These are phyloP conservation scores for Gyromitra esculenta DNA, from an alignment of 2,329 filamentous ascomycete genomes.

Conservation along the genomic window DNA sequence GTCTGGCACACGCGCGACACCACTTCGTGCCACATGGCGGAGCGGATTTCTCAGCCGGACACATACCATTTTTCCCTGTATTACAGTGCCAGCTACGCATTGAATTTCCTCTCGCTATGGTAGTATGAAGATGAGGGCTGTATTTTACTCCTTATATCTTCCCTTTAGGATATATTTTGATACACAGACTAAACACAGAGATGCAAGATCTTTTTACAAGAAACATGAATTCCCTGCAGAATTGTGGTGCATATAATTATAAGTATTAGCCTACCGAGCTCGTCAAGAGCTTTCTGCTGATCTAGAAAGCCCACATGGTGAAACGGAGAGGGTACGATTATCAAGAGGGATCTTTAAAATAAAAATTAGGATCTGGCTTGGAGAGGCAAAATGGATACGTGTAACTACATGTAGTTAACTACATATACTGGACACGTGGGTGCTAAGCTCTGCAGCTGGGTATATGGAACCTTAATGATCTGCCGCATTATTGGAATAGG, in stretches of 20 bases:
- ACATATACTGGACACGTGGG: constrained; percentile 24
- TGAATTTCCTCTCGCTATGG: not conserved
- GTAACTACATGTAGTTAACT: not conserved
- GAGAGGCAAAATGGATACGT: not conserved
- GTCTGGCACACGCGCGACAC: constrained; percentile 6
- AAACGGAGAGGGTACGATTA: not conserved
- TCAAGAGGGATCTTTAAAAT: not conserved
- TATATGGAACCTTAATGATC: not conserved
- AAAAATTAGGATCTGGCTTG: not conserved
- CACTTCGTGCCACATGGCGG: constrained; percentile 11
- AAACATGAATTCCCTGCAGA: not conserved
- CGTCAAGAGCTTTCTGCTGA: not conserved
- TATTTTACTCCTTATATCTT: constrained; percentile 1
- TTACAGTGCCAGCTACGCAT: not conserved
- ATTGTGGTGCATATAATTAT: not conserved
- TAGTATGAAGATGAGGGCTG: not conserved
- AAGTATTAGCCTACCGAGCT: not conserved
- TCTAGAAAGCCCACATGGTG: not conserved
- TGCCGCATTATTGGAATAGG: not conserved
- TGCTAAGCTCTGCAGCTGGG: not conserved
- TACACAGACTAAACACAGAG: not conserved
- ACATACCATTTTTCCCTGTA: constrained; percentile 3
- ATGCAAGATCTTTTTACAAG: not conserved
- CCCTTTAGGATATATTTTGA: constrained; percentile 2
- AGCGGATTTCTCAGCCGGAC: constrained; percentile 5